phyloP scores from a whole-genome alignment of 2,329 filamentous ascomycete genomes.

The Ascochyta rabiei region DNA sequence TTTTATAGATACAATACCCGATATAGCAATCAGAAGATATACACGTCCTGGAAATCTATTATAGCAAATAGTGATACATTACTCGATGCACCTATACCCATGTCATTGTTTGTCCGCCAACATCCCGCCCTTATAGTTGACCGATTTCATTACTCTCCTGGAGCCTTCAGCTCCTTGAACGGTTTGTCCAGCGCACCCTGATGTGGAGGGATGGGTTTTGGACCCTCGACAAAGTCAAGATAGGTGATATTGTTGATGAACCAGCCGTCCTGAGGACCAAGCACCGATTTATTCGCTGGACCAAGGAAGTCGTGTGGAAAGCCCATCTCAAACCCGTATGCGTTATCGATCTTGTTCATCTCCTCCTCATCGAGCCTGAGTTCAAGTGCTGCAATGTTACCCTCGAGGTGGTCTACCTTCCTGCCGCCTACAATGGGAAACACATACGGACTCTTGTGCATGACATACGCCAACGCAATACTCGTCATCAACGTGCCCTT shows the following conservation, averaged over 20 bases:
- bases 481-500: slow-evolving; percentile 63
- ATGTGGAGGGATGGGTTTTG: slow-evolving; percentile 35
- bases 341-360: slow-evolving; percentile 68
- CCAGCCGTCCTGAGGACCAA: slow-evolving; percentile 33
- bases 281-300: slow-evolving; percentile 23
- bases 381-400: slow-evolving; percentile 71
- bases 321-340: slow-evolving; percentile 66
- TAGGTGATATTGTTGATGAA: slow-evolving; percentile 26
- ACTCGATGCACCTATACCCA: too few relatives aligned
- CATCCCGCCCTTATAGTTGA: too few relatives aligned
- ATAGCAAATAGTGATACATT: too few relatives aligned
- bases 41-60: too few relatives aligned
- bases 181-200: slow-evolving; percentile 29
- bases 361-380: slow-evolving; percentile 66
- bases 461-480: slow-evolving; percentile 73
- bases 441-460: slow-evolving; percentile 73
- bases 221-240: slow-evolving; percentile 31
- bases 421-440: slow-evolving; percentile 76
- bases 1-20: too few relatives aligned
- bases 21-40: too few relatives aligned
- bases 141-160: not conserved
- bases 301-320: slow-evolving; percentile 60
- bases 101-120: too few relatives aligned
- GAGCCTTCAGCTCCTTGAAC: slow-evolving; percentile 18
- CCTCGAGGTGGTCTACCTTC: slow-evolving; percentile 71